These are phyloP conservation scores for Esteya vermicola DNA, from an alignment of 2,329 filamentous ascomycete species.

Conservation along the genomic window DNA sequence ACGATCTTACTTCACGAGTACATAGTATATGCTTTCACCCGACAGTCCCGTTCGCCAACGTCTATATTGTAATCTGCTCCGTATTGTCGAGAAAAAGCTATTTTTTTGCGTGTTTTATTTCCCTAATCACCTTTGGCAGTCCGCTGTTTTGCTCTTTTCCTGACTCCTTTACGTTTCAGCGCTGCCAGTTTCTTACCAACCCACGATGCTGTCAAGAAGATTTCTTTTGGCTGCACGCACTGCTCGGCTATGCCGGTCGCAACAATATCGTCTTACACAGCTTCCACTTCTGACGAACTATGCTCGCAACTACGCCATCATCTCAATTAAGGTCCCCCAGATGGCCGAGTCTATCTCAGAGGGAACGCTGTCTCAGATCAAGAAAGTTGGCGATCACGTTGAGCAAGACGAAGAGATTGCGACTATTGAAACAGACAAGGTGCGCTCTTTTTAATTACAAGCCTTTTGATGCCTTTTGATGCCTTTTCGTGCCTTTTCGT, in stretches of 20 bases:
- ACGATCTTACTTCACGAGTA: too few relatives aligned
- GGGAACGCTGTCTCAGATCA: slow-evolving; percentile 91
- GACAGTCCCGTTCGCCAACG: too few relatives aligned
- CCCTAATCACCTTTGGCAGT: too few relatives aligned
- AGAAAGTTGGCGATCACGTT: slow-evolving; percentile 83
- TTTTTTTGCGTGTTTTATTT: too few relatives aligned
- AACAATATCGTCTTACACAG: slow-evolving; percentile 27
- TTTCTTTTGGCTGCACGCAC: slow-evolving; percentile 15
- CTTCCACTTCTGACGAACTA: slow-evolving; percentile 39
- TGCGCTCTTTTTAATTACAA: slow-evolving; percentile 20
- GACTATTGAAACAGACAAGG: slow-evolving; percentile 98
- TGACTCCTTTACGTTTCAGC: too few relatives aligned
- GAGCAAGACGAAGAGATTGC: slow-evolving; percentile 96
- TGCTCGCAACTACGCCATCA: slow-evolving; percentile 58
- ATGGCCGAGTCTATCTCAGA: slow-evolving; percentile 99
- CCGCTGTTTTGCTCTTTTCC: too few relatives aligned
- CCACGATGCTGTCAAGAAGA: slow-evolving; percentile 27
- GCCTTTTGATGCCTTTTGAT: too few relatives aligned
- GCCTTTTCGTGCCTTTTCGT: not conserved
- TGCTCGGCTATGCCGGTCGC: slow-evolving; percentile 17
- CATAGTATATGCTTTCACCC: too few relatives aligned
- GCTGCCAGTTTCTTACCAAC: too few relatives aligned
- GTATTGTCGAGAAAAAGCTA: too few relatives aligned
- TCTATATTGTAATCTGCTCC: too few relatives aligned
- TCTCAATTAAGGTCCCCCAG: slow-evolving; percentile 80